Base-by-base conservation (phyloP, 2,329 filamentous ascomycete species). In the Penicillium sp. region DNA sequence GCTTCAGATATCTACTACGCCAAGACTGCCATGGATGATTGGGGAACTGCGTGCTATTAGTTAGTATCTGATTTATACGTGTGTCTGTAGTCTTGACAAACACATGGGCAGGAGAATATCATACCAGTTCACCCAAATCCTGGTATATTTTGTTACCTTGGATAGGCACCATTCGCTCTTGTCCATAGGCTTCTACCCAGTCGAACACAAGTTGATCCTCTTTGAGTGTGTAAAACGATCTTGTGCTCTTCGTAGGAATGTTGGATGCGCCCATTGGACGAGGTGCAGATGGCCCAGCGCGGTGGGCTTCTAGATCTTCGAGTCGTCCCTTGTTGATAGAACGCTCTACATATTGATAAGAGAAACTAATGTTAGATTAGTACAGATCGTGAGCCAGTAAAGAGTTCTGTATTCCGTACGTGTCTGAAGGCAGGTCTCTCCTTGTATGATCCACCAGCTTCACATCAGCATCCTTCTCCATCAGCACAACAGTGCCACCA, bases 371-470 rank as follows among this genome's bases (percentile, higher is more conserved):
- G 24, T 34, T 24, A 15, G 0, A 22, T 54, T 32, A 60, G 55
- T 29, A 43, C 26, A 43, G 15, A 15, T 21, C 17, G 8, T n/a
- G 24, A 42, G 24, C 10, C 12, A 47, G 19, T 6, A 31, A 22
- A 41, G 24, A 42, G 32, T 33, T 45, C 61, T 69, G 43, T 66
- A 75, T 31, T 45, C 61, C 70, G 43, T 67, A 75, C 67, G 75
- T 75, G 38, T 76, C 75, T 1, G 72, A 63, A 13, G 76, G 75
- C 28, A 71, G 67, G 53, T 77, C 72, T 52, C 70, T 73, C 53
- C 69, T 75, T 34, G 70, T 57, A 60, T 83, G 79, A 62, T 84
- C 81, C 19, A 79, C 77, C 39, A 84, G 75, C 46, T 74, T 68
- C 56, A 80, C 72, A 57, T 83, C 78, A 39, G 81, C 80, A 42